These are phyloP conservation scores for Paspalum vaginatum DNA, from an alignment of 176 grass and related monocot species.

Conservation along the genomic window DNA sequence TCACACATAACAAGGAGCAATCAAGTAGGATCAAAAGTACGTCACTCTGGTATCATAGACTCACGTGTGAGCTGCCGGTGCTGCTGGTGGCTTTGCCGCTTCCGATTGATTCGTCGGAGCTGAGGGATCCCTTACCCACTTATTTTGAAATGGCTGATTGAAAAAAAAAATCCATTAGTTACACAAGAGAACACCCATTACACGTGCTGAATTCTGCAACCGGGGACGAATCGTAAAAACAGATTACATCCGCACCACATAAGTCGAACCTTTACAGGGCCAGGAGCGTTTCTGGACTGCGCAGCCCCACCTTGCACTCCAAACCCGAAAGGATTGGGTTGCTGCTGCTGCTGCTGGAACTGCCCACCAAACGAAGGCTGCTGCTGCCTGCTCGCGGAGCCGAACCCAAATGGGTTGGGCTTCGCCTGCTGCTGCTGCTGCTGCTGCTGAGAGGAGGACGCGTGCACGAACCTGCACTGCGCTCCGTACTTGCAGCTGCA, in stretches of 20 bases:
- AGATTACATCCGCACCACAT: background rate
- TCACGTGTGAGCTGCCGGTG: slow-evolving; percentile 66
- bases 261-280: slow-evolving; percentile 34
- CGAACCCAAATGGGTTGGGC: slow-evolving; percentile 78
- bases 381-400: slow-evolving; percentile 43
- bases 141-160: slow-evolving; percentile 87
- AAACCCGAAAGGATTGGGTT: slow-evolving; percentile 83
- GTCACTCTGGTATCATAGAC: background rate
- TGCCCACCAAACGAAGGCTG: slow-evolving; percentile 33
- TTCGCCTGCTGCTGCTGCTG: slow-evolving; percentile 65
- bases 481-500: slow-evolving; percentile 82
- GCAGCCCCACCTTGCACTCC: slow-evolving; percentile 55
- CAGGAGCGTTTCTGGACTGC: slow-evolving; percentile 44
- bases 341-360: slow-evolving; percentile 60
- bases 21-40: background rate
- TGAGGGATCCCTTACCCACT: slow-evolving; percentile 65
- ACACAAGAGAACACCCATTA: background rate
- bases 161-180: slow-evolving; percentile 35
- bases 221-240: background rate
- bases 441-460: slow-evolving; percentile 38
- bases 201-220: background rate
- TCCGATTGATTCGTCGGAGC: slow-evolving; percentile 54
- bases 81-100: slow-evolving; percentile 31
- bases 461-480: slow-evolving; percentile 76
- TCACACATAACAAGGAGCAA: background rate